phyloP scores from a whole-genome alignment of 441 rosid species.

The Caryocar brasiliense region DNA sequence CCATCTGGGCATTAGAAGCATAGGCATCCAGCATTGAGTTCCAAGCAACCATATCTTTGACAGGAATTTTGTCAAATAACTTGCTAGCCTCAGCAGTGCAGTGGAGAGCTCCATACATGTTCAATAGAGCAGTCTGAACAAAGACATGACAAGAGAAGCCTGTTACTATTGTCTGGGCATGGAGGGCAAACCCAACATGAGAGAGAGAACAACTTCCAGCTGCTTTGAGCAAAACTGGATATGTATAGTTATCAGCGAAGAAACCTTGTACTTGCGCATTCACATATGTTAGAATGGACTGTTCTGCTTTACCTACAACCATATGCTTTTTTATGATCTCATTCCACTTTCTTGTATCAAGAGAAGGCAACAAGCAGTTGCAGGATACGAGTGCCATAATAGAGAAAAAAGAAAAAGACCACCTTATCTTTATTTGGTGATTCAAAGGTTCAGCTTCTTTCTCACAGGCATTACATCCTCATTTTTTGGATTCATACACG shows the following conservation, averaged over 20 bases:
- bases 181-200: constrained; percentile 14
- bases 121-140: constrained; percentile 23
- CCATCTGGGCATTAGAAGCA: constrained; percentile 16
- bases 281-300: constrained; percentile 7
- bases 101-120: constrained; percentile 8
- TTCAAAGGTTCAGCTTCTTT: neutral
- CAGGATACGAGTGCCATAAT: constrained; percentile 11
- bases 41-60: constrained; percentile 17
- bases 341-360: constrained; percentile 15
- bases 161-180: constrained; percentile 16
- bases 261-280: constrained; percentile 12
- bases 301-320: constrained; percentile 9
- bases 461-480: too few species aligned
- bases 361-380: neutral
- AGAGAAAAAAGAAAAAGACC: too few species aligned
- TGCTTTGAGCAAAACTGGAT: constrained; percentile 20
- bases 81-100: constrained; percentile 9
- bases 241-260: constrained; percentile 15
- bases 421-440: too few species aligned
- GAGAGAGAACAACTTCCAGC: neutral
- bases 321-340: constrained; percentile 17
- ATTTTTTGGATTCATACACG: too few species aligned
- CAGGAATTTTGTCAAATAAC: constrained; percentile 19
- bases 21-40: constrained; percentile 19
- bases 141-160: constrained; percentile 14